These are phyloP conservation scores for Trichoderma simmonsii DNA, from an alignment of 2,329 filamentous ascomycete species.

Conservation along the genomic window DNA sequence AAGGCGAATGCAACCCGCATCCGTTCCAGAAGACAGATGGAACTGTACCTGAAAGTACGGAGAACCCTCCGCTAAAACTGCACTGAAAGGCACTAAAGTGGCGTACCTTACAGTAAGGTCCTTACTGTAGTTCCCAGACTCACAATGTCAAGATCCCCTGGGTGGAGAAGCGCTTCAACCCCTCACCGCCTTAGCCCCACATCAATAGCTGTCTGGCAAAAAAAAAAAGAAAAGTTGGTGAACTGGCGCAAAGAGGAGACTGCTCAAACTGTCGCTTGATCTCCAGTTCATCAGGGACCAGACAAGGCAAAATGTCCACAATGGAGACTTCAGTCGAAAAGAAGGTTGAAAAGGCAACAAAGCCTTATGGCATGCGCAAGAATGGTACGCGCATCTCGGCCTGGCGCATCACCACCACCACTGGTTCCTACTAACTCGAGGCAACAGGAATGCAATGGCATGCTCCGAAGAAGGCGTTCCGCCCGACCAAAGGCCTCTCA, in stretches of 20 bases:
- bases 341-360: conserved; percentile 35
- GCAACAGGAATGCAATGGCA: conserved; percentile 91
- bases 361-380: conserved; percentile 67
- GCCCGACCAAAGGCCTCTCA: conserved; percentile 72
- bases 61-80: neutral
- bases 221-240: conserved; percentile 16
- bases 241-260: neutral
- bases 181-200: conserved; percentile 14
- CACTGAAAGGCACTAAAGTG: neutral
- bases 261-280: neutral
- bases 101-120: no score
- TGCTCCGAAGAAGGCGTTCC: conserved; percentile 75
- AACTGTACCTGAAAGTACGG: neutral
- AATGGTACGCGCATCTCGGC: conserved; percentile 61
- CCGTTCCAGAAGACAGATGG: neutral
- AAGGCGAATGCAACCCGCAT: neutral
- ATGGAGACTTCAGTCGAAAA: conserved; percentile 27
- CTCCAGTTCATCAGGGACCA: neutral
- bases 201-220: neutral
- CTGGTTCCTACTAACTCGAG: neutral
- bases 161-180: neutral
- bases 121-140: neutral
- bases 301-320: conserved; percentile 2
- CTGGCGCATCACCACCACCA: neutral
- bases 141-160: neutral